Base-by-base conservation (phyloP, 2,329 filamentous ascomycete genomes). In the Fusarium bulbicola region DNA sequence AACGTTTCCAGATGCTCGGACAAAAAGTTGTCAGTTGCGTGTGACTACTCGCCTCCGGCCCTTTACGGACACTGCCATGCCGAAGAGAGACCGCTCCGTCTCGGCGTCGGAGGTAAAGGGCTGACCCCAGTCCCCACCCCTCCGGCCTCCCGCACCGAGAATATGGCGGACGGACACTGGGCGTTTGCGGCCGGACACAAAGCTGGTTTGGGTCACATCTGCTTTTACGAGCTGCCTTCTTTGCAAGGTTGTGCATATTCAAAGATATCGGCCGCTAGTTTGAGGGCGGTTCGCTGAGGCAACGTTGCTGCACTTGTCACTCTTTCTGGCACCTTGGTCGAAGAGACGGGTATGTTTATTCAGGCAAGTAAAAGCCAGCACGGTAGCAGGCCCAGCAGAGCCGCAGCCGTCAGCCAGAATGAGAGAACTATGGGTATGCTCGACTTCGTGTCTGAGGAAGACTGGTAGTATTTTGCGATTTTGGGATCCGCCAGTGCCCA, bases 401-500 rank as follows among this genome's bases (percentile, higher is more conserved):
- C 70, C 30, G 70, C 70, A 59, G 24, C 53, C 36, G 56, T 59
- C 37, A 74, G 34, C 67, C 72, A 77, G 57, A 65, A 63, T 26
- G 64, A 77, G 37, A 70, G 49, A n/a, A 59, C 56, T 60, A 74
- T 56, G 46, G 69, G 47, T 15, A 64, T 32, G 42, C 50, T 68
- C 28, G 52, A 37, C 45, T 46, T 61, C 60, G 36, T 39, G 49
- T 46, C 52, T 58, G 69, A 63, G 24, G 65, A 37, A 28, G 49
- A 43, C 24, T 50, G 62, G 60, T 81, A 81, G 59, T 79, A 78
- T 43, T 76, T 64, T n/a, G 77, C 74, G 52, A 47, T n/a, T 8
- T 57, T 63, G 57, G 66, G 69, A 68, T 77, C 64, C n/a, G 62
- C 73, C 47, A 77, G 37, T 20, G 85, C 84, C 87, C 87, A 89